Evolutionary conservation across 768 basidiomycete genomes (phyloP).

Genomic region (Lentinus brumalis): DNA sequence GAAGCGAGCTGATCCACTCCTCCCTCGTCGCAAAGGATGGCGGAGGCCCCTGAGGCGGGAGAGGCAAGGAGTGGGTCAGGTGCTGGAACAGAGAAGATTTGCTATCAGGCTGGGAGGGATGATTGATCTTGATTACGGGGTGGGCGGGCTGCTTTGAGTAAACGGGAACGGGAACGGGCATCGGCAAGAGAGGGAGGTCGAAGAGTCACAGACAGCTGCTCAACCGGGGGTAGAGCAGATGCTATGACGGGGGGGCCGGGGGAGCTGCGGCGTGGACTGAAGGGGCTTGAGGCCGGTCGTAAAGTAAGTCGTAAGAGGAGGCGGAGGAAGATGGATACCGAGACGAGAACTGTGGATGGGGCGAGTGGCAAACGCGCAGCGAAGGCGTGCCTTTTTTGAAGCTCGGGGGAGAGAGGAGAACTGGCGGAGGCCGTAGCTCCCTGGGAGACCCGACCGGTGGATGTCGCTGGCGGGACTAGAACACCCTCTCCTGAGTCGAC

Average conservation of each 20-base stretch:
- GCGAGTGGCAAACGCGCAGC: constrained; percentile 81
- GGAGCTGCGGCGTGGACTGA: constrained; percentile 42
- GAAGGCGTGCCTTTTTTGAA: constrained; percentile 88
- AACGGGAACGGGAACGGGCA: constrained; percentile 85
- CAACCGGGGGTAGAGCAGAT: constrained; percentile 27
- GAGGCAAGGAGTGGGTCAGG: constrained; percentile 59
- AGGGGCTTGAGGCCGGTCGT: constrained; percentile 57
- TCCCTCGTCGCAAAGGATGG: constrained; percentile 68
- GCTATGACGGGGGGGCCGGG: constrained; percentile 26
- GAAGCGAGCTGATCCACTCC: constrained; percentile 73
- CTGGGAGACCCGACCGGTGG: constrained; percentile 26
- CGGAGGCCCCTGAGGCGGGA: constrained; percentile 60
- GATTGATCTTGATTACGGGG: constrained; percentile 61
- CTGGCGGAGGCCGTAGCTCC: constrained; percentile 24
- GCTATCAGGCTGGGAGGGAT: constrained; percentile 42
- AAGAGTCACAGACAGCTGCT: constrained; percentile 48
- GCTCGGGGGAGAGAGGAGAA: constrained; percentile 22
- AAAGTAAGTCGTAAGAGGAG: constrained; percentile 65
- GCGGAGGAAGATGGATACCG: constrained; percentile 25
- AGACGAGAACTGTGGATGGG: constrained; percentile 32
- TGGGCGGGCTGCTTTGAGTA: constrained; percentile 60
- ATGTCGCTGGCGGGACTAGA: constrained; percentile 27
- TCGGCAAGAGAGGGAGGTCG: constrained; percentile 52
- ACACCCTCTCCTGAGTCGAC: constrained; percentile 37
- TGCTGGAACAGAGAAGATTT: constrained; percentile 52